Evolutionary conservation across 2,329 filamentous ascomycete genomes (phyloP), one percentile per base, ranked within the genome.

Genomic region (Penicillium sp.): DNA sequence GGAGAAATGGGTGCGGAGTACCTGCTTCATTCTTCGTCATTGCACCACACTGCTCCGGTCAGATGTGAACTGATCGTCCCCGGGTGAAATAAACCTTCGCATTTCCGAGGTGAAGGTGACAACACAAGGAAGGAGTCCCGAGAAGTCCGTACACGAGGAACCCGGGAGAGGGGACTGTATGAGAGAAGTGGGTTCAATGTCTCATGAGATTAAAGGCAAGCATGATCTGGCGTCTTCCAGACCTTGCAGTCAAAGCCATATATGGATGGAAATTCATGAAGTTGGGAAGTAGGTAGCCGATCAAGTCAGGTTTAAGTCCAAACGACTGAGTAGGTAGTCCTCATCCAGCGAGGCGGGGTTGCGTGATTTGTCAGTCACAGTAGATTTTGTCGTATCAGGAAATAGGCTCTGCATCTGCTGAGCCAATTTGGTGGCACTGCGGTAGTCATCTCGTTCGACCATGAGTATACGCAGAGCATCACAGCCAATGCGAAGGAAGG

Each of bases 381-480:
- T 52, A 23, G 54, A 18, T 15, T 57, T 52, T 21, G 45, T 36
- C 21, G 66, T 53, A 16, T 65, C 65, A 2, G 66, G 64, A 16
- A 73, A 52, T 15, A 70, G 50, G 24, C 63, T 46, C 46, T 71
- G 69, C 18, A 74, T 60, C 45, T 65, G 58, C 6, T 53, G 60
- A 36, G 67, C 68, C 41, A 74, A 50, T 38, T 51, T 57, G 26
- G 64, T 59, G 21, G 68, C 70, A 44, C 71, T 62, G 33, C 55
- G 56, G 42, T 63, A 58, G 8, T 63, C 59, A 33, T 66, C 64
- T 48, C 66, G 66, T 15, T 72, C 66, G 24, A 71, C 59, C 38
- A 42, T 42, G 39, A 72, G 62, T 21, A 76, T 48, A 26, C 69
- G 67, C n/a, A 76, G 66, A 6, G 67, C 72, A 45, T 74, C 69